Conservation (phyloP, 352 stramenopile genomes). For the Phytophthora cryptogea region DNA sequence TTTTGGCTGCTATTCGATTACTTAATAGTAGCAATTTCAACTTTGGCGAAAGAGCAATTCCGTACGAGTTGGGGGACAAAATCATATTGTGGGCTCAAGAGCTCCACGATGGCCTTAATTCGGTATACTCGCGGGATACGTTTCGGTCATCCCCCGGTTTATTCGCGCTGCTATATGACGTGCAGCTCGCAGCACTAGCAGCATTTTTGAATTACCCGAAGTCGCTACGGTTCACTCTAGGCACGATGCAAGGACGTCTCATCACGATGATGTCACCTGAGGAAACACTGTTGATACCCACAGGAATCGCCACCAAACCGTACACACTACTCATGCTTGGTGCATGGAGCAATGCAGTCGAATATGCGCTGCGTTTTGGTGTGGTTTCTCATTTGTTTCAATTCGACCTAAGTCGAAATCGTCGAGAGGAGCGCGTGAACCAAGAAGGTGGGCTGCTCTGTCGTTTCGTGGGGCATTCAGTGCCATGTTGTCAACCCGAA, state of each 20-base stretch:
- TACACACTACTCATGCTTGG: slow-evolving; percentile 45
- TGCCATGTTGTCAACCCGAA: slow-evolving; percentile 44
- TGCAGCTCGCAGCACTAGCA: slow-evolving; percentile 46
- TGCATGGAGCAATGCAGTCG: slow-evolving; percentile 30
- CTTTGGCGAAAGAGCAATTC: slow-evolving; percentile 3
- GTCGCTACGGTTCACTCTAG: slow-evolving; percentile 39
- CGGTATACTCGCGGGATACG: slow-evolving; percentile 22
- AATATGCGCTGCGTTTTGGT: slow-evolving; percentile 38
- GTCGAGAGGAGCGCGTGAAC: slow-evolving; percentile 35
- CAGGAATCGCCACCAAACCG: slow-evolving; percentile 28
- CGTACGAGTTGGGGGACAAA: slow-evolving; percentile 5
- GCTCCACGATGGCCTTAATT: slow-evolving; percentile 32
- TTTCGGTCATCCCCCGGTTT: slow-evolving; percentile 39
- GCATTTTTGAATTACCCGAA: slow-evolving; percentile 52
- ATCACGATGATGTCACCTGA: slow-evolving; percentile 45
- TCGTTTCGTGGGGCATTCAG: slow-evolving; percentile 37
- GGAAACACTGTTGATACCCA: slow-evolving; percentile 38
- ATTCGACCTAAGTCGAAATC: slow-evolving; percentile 44
- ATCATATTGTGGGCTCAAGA: slow-evolving; percentile 32
- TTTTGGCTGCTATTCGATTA: slow-evolving; percentile 46
- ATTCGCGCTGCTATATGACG: slow-evolving; percentile 51
- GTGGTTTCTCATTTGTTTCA: slow-evolving; percentile 45
- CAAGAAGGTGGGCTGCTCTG: slow-evolving; percentile 41
- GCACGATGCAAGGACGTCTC: slow-evolving; percentile 51
- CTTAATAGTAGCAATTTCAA: slow-evolving; percentile 27